These are phyloP conservation scores for Mortierella claussenii DNA, from an alignment of 192 early-diverging fungal species.

Conservation along the genomic window DNA sequence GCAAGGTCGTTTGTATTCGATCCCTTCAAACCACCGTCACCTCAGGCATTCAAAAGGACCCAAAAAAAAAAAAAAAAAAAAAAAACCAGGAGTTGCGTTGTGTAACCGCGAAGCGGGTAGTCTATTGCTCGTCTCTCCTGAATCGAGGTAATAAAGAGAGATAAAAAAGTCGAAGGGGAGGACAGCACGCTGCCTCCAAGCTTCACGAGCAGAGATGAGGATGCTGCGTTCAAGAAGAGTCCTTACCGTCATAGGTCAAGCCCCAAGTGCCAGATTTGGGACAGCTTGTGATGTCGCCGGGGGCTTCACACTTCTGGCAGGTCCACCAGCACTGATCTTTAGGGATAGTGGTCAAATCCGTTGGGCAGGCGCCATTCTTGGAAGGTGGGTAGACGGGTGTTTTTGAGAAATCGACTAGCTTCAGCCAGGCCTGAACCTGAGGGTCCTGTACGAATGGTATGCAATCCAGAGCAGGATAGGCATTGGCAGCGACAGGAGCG, in stretches of 20 bases:
- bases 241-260: slow-evolving; percentile 65
- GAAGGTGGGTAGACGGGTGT: slow-evolving; percentile 38
- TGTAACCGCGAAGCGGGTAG: too few species aligned
- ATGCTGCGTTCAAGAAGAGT: too few species aligned
- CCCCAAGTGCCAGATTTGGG: slow-evolving; percentile 65
- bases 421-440: slow-evolving; percentile 30
- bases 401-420: slow-evolving; percentile 51
- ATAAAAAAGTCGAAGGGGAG: too few species aligned
- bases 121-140: too few species aligned
- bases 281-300: slow-evolving; percentile 53
- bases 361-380: slow-evolving; percentile 36
- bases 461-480: slow-evolving; percentile 48
- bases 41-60: neutral
- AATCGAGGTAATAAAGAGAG: too few species aligned
- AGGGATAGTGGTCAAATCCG: slow-evolving; percentile 29
- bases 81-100: neutral
- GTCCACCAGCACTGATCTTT: slow-evolving; percentile 65
- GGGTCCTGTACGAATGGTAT: slow-evolving; percentile 43
- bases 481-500: slow-evolving; percentile 23
- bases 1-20: too few species aligned
- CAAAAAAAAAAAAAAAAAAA: slow-evolving; percentile 1
- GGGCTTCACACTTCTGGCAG: slow-evolving; percentile 55
- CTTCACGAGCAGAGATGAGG: too few species aligned
- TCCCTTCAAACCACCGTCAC: too few species aligned
- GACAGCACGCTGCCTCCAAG: too few species aligned